Evolutionary conservation across 768 basidiomycete species (phyloP).

Genomic region (Neoboletus magnificus): DNA sequence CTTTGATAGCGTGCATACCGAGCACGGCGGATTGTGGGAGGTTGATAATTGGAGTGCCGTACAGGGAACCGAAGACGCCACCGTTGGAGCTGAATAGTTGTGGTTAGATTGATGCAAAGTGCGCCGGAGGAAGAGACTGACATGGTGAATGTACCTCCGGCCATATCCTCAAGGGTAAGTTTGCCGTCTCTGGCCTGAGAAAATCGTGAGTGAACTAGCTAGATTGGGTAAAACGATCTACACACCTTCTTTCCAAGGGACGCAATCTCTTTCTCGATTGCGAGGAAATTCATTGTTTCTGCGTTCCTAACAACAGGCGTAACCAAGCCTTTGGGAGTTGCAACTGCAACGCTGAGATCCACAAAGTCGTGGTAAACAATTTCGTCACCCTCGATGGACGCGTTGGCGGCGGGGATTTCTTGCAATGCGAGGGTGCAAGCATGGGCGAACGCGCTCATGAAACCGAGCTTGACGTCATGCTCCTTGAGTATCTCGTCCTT

Average conservation of each 20-base stretch:
- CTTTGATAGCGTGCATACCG: slow-evolving; percentile 96
- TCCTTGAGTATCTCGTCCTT: slow-evolving; percentile 89
- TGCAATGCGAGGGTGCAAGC: slow-evolving; percentile 80
- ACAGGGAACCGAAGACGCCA: slow-evolving; percentile 96
- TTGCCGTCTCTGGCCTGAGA: slow-evolving; percentile 82
- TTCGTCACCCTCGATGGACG: slow-evolving; percentile 89
- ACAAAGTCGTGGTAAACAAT: slow-evolving; percentile 92
- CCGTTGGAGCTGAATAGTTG: slow-evolving; percentile 80
- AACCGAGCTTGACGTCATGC: slow-evolving; percentile 95
- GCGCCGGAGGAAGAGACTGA: slow-evolving; percentile 37
- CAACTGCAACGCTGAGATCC: slow-evolving; percentile 93
- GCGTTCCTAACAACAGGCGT: slow-evolving; percentile 94
- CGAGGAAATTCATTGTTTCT: slow-evolving; percentile 81
- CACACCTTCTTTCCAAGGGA: slow-evolving; percentile 83
- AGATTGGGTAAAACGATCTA: neutral
- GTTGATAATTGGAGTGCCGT: slow-evolving; percentile 99
- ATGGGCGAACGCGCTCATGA: slow-evolving; percentile 95
- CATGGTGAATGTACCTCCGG: slow-evolving; percentile 99
- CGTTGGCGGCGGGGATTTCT: slow-evolving; percentile 93
- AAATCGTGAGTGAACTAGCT: slow-evolving; percentile 5
- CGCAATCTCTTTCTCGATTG: slow-evolving; percentile 92
- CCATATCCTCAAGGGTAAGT: slow-evolving; percentile 96
- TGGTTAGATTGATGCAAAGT: neutral
- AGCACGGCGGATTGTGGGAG: slow-evolving; percentile 92
- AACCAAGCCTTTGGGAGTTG: slow-evolving; percentile 95